Evolutionary conservation across 495 filamentous ascomycete genomes (phyloP), one percentile per base, ranked within the genome.

Genomic region (Lindgomyces ingoldianus): DNA sequence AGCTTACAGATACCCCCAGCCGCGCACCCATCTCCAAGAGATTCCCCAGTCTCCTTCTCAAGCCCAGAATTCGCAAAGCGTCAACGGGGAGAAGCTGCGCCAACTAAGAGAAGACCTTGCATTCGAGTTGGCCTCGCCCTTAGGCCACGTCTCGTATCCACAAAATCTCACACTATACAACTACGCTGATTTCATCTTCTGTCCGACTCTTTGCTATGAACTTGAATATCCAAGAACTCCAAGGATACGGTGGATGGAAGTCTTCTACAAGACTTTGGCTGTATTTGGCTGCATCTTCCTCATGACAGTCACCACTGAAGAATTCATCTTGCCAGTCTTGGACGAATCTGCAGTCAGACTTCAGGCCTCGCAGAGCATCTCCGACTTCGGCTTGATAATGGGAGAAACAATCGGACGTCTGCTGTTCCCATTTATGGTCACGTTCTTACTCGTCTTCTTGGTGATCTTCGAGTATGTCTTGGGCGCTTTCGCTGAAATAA

Each of bases 281-380:
- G 87, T 93, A 12, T 97, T 97, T 75, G 94, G 94, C 19, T 96
- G 93, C 73, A 95, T 98, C 70, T 98, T 97, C 78, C 83, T 98
- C 10, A 79, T 98, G 56, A 96, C 90, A 0, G 79, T 97, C 62
- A 91, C 87, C 4, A 93, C 89, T 53, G 94, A 98, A 74, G 94
- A 98, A 71, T 98, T 96, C 76, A 95, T 98, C 73, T 81, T 96
- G 0, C 94, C 94, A 0, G 91, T 96, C 14, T 81, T 97, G 60
- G 81, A 81, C 55, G 92, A 95, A 61, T 91, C 94, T 22, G 84
- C 83, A 10, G 47, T 71, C 41, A 85, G 87, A 21, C 81, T 98
- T 4, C 83, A 89, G 60, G 64, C 72, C 9, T 81, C 83, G 3
- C 72, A 77, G 1, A 86, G 81, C 16, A 70, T 81, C 25, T 74